These are phyloP conservation scores for Schizochytrium sp. DNA, from an alignment of 108 stramenopile genomes.

Conservation along the genomic window DNA sequence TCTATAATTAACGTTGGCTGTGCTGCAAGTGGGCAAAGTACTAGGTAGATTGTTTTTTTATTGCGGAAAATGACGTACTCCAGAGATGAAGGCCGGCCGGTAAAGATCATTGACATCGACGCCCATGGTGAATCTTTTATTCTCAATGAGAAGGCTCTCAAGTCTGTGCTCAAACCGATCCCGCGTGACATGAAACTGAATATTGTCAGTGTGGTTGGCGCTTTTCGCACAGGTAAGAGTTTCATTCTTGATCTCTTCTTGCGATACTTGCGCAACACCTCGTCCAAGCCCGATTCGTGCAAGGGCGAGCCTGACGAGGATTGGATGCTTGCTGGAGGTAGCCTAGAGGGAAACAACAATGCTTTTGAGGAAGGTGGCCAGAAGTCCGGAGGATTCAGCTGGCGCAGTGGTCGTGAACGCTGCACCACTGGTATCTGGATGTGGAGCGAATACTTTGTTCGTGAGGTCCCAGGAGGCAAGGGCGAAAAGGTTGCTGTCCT, in stretches of 20 bases:
- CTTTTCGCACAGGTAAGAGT: slow-evolving; percentile 96
- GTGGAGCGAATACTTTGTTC: slow-evolving; percentile 95
- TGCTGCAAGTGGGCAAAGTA: too few species aligned
- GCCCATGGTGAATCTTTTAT: slow-evolving; percentile 84
- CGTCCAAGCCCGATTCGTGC: slow-evolving; percentile 38
- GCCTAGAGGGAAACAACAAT: slow-evolving; percentile 62
- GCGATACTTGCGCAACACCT: slow-evolving; percentile 80
- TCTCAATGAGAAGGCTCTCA: slow-evolving; percentile 85
- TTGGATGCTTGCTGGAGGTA: slow-evolving; percentile 23
- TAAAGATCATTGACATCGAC: slow-evolving; percentile 86
- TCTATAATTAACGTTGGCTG: too few species aligned
- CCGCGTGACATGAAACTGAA: slow-evolving; percentile 85
- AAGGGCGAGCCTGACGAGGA: slow-evolving; percentile 34
- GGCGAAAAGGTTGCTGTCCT: slow-evolving; percentile 85
- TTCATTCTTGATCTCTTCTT: slow-evolving; percentile 95
- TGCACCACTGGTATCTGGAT: slow-evolving; percentile 99
- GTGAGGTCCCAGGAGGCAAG: slow-evolving; percentile 55
- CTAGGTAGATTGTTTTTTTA: too few species aligned
- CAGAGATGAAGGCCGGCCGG: slow-evolving; percentile 17
- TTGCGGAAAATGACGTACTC: too few species aligned
- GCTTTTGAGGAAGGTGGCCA: not conserved
- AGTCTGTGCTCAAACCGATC: slow-evolving; percentile 81
- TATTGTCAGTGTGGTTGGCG: slow-evolving; percentile 95
- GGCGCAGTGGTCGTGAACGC: slow-evolving; percentile 92
- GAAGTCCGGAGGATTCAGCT: slow-evolving; percentile 81